phyloP scores from a whole-genome alignment of 257 asterid species.

The Anisodus tanguticus region DNA sequence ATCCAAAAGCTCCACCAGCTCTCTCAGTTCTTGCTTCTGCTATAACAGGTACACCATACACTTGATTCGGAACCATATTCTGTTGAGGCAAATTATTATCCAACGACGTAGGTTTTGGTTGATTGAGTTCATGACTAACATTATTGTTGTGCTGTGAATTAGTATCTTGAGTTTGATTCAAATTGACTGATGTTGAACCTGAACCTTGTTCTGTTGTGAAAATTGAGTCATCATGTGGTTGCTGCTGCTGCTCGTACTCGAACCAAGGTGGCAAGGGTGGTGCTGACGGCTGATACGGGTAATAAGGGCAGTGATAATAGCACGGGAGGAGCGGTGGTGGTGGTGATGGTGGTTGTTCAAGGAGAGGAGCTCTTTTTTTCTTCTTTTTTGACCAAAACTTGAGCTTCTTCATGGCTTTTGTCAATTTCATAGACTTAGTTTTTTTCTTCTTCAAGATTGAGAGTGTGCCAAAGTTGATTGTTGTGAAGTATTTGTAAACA shows the following conservation, averaged over 20 bases:
- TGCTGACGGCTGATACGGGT: constrained; percentile 64
- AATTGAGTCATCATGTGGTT: constrained; percentile 34
- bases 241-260: constrained; percentile 40
- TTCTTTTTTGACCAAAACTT: constrained; percentile 72
- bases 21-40: constrained; percentile 40
- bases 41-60: constrained; percentile 33
- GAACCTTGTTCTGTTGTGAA: constrained; percentile 32
- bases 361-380: constrained; percentile 37
- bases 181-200: constrained; percentile 20
- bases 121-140: constrained; percentile 29
- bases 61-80: constrained; percentile 42
- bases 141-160: not conserved
- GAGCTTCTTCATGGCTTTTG: constrained; percentile 67
- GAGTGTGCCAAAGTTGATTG: not conserved
- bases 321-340: constrained; percentile 34
- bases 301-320: constrained; percentile 36
- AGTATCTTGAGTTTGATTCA: constrained; percentile 25
- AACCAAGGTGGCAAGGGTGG: constrained; percentile 76
- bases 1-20: constrained; percentile 49
- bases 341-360: constrained; percentile 42
- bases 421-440: constrained; percentile 54
- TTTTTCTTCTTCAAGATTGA: not conserved
- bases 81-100: constrained; percentile 39
- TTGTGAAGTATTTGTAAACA: not conserved
- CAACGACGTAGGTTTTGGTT: constrained; percentile 12